These are phyloP conservation scores for Mycena vulgaris DNA, from an alignment of 768 basidiomycete genomes.

Conservation along the genomic window DNA sequence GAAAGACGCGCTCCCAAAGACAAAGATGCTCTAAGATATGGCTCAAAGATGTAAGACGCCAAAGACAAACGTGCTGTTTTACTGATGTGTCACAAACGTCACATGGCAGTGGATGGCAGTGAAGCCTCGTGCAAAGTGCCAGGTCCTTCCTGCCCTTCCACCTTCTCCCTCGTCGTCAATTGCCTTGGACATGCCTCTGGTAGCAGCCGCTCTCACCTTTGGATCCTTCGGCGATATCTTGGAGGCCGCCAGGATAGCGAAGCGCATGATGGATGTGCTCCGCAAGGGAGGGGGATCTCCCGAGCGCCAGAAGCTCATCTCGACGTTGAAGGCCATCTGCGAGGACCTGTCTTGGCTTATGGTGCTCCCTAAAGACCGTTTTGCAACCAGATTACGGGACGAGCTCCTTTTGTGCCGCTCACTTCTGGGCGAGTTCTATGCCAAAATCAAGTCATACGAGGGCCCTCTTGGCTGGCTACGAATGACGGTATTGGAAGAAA, in stretches of 20 bases:
- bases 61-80: no score
- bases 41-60: no score
- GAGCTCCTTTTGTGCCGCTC: slow-evolving; percentile 24
- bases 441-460: slow-evolving; percentile 15
- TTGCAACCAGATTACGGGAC: slow-evolving; percentile 16
- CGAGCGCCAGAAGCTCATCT: slow-evolving; percentile 12
- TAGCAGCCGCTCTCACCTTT: slow-evolving; percentile 26
- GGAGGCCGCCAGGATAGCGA: slow-evolving; percentile 22
- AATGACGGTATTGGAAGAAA: slow-evolving; percentile 14
- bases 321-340: slow-evolving; percentile 8
- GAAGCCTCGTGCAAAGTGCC: slow-evolving; percentile 3
- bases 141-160: not conserved
- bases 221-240: slow-evolving; percentile 26
- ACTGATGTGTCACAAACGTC: no score
- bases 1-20: no score
- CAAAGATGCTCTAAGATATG: no score
- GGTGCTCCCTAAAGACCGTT: slow-evolving; percentile 2
- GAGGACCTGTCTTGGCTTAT: slow-evolving; percentile 10
- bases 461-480: slow-evolving; percentile 1
- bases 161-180: slow-evolving; percentile 8
- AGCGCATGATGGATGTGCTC: slow-evolving; percentile 22
- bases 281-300: slow-evolving; percentile 6
- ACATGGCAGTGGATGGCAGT: not conserved
- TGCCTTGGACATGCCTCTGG: slow-evolving; percentile 12
- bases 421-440: slow-evolving; percentile 15